Percentiles rank a stretch among this genome's conserved stretches.
Evolutionary conservation across 352 stramenopile genomes (phyloP).

Genomic region (Phytophthora meadii): DNA sequence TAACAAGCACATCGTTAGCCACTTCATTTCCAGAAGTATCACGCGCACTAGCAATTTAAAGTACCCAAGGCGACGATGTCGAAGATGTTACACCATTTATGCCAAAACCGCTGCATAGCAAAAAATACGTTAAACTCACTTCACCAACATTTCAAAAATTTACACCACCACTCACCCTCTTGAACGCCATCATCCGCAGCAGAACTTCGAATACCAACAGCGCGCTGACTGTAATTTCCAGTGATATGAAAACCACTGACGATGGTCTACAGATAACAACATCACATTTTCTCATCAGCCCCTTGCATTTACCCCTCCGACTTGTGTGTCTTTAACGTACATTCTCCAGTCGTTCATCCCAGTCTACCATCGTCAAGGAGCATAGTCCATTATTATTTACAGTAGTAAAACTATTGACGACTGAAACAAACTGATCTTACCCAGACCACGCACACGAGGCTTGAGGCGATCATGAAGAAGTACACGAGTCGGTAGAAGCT

Average conservation of each 20-base stretch:
- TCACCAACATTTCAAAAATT: no score
- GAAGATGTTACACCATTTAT: conserved; percentile 88
- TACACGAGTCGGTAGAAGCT: conserved; percentile 78
- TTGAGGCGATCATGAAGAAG: conserved; percentile 82
- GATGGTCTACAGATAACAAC: conserved; percentile 48
- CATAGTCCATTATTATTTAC: neutral
- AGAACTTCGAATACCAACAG: conserved; percentile 83
- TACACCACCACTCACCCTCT: conserved; percentile 44
- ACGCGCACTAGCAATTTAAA: neutral
- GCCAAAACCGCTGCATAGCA: conserved; percentile 71
- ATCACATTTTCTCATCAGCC: conserved; percentile 2
- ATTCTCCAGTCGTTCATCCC: conserved; percentile 80
- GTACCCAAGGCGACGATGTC: conserved; percentile 77
- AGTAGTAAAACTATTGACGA: neutral
- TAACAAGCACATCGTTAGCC: conserved; percentile 2
- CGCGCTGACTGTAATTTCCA: conserved; percentile 79
- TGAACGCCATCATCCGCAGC: conserved; percentile 84
- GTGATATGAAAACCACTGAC: conserved; percentile 80
- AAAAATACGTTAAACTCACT: neutral
- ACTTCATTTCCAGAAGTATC: conserved; percentile 2
- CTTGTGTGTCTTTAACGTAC: conserved; percentile 32
- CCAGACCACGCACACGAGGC: conserved; percentile 76
- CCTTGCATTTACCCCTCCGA: no score
- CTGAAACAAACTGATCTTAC: conserved; percentile 32
- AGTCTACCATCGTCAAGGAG: conserved; percentile 44